These are phyloP conservation scores for Eucalyptus rudis DNA, from an alignment of 345 rosid genomes.

Conservation along the genomic window DNA sequence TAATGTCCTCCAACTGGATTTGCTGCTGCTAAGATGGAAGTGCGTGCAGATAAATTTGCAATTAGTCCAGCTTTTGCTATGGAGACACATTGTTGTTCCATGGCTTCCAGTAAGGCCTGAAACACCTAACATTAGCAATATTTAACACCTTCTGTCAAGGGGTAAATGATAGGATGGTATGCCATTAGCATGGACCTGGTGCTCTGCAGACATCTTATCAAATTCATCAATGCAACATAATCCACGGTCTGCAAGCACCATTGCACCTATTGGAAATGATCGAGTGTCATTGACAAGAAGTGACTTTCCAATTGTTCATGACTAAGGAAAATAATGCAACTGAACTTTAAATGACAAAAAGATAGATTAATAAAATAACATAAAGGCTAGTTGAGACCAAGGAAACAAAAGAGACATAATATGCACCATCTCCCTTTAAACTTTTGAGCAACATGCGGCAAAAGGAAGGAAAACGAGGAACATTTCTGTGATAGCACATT, in stretches of 20 bases:
- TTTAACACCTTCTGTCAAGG: not conserved
- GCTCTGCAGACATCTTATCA: conserved; percentile 94
- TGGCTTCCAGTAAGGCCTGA: conserved; percentile 96
- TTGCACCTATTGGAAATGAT: conserved; percentile 59
- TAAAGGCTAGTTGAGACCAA: not conserved
- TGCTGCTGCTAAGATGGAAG: conserved; percentile 96
- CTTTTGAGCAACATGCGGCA: not conserved
- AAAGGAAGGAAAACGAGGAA: not conserved
- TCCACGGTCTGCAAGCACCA: conserved; percentile 98
- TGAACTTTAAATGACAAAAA: not conserved
- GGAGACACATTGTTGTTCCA: conserved; percentile 99
- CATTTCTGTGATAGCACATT: not conserved
- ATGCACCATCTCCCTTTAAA: not conserved
- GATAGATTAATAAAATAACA: not conserved
- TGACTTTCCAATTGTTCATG: not conserved
- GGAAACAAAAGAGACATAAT: not conserved
- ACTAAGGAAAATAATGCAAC: not conserved
- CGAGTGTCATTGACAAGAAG: not conserved
- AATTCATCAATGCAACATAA: conserved; percentile 96
- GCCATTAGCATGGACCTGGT: conserved; percentile 50
- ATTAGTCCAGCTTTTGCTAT: conserved; percentile 98
- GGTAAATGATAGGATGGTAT: not conserved
- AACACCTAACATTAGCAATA: conserved; percentile 6
- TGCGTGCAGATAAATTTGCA: conserved; percentile 93
- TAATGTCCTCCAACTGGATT: conserved; percentile 99